Percentiles rank a stretch among this genome's conserved stretches.
Evolutionary conservation across 257 asterid genomes (phyloP).

Genomic region (Solanum microdontum): DNA sequence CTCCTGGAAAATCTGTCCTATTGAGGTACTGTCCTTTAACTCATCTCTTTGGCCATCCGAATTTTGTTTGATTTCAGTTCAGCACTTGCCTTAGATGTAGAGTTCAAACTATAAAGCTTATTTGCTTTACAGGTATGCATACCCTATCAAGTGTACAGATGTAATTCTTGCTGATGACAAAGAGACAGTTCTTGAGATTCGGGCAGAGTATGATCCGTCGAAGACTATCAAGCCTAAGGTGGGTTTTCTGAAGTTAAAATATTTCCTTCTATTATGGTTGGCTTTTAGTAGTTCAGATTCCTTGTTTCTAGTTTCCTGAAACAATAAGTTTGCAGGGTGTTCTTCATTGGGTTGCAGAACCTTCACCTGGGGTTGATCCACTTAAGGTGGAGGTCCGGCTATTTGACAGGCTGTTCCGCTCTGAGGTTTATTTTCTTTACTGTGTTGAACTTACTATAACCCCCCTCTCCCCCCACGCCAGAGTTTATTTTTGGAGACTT

Average conservation of each 20-base stretch:
- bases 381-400: constrained; percentile 77
- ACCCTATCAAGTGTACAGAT: constrained; percentile 77
- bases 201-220: constrained; percentile 67
- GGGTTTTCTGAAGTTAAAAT: neutral
- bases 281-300: neutral
- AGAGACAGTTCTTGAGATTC: constrained; percentile 59
- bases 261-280: neutral
- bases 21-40: constrained; percentile 40
- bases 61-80: neutral
- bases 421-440: constrained; percentile 52
- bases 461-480: neutral
- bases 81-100: neutral
- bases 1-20: constrained; percentile 88
- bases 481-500: neutral
- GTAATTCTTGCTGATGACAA: constrained; percentile 56
- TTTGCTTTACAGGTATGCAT: constrained; percentile 59
- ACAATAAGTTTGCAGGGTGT: constrained; percentile 50
- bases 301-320: neutral
- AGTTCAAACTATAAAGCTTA: neutral
- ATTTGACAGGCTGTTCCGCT: constrained; percentile 64
- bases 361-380: constrained; percentile 63
- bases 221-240: constrained; percentile 92
- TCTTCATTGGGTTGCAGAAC: constrained; percentile 89
- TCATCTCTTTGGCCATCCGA: neutral
- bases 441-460: neutral